Conservation (phyloP, 306 rosid species). For the Crataegus laevigata region DNA sequence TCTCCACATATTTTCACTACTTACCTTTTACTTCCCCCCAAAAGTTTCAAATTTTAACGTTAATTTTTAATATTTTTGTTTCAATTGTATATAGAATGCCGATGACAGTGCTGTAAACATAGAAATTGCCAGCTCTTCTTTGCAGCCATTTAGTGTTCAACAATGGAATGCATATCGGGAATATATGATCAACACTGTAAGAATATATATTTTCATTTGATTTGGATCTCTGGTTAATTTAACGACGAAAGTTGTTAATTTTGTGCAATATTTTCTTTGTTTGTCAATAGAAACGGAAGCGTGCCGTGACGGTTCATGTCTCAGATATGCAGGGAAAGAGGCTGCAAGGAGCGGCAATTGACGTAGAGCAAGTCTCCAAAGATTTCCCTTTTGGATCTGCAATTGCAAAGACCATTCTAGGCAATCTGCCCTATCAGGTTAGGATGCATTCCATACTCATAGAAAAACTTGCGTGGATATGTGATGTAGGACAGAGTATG, state of each 20-base stretch:
- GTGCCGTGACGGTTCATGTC: constrained; percentile 68
- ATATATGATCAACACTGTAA: constrained; percentile 54
- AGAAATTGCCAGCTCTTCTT: constrained; percentile 49
- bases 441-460: background rate
- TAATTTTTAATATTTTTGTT: background rate
- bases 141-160: constrained; percentile 64
- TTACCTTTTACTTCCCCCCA: background rate
- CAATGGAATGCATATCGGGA: constrained; percentile 75
- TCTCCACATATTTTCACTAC: background rate
- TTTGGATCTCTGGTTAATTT: background rate
- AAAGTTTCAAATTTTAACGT: background rate
- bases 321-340: constrained; percentile 47
- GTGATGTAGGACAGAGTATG: too few relatives aligned
- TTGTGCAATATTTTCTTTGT: background rate
- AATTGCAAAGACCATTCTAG: constrained; percentile 68
- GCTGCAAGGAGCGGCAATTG: constrained; percentile 48
- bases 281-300: constrained; percentile 52
- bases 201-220: constrained; percentile 1
- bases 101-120: constrained; percentile 31
- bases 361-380: constrained; percentile 49
- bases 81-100: constrained; percentile 27
- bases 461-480: background rate
- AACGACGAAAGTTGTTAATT: background rate
- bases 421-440: constrained; percentile 80
- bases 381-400: constrained; percentile 94